Base-by-base conservation (phyloP, 345 rosid genomes). In the Aethionema arabicum region DNA sequence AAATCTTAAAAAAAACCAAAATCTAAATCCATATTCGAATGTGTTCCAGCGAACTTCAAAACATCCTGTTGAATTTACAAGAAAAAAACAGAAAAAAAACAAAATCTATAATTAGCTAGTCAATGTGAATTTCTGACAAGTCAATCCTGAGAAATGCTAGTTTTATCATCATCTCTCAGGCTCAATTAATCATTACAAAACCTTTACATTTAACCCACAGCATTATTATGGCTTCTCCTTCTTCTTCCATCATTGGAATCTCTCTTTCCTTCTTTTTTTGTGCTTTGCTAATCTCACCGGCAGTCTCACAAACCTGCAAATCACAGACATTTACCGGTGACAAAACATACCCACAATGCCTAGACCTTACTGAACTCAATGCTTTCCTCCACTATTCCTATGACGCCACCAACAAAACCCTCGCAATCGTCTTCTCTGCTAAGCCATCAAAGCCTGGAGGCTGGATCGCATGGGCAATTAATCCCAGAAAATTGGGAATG, bases 381-480 rank as follows among this genome's bases (percentile, higher is more conserved):
- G 69, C 98, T 59, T 71, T 31, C 79, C 85, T 91, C 11, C 98
- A 86, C 78, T 91, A 69, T 79, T 79, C 88, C 66, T 84, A 81
- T 70, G 62, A 85, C 63, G 40, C 85, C 35, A 14, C 89, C 37
- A 87, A 83, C 79, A 63, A 55, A 51, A 76, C 91, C 47, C 90
- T 88, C 46, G 74, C 90, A 48, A 39, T 91, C 30, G 96, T 91
- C 39, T 88, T 78, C 74, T 37, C 76, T 10, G 96, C 96, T 15
- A 33, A 68, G 0, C 95, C 91, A 0, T 61, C 87, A 1, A 59
- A 68, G 8, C 42, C 80, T 3, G 78, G 55, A 8, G 88, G 86
- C 12, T 91, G 98, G 98, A 61, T 83, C 43, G 77, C 84, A 0
- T 91, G 95, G 96, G 96, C 84, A 0, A 79, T 91, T 37, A 88